Evolutionary conservation across 1,284 basidiomycete species (phyloP).

Genomic region (Thelephora terrestris): DNA sequence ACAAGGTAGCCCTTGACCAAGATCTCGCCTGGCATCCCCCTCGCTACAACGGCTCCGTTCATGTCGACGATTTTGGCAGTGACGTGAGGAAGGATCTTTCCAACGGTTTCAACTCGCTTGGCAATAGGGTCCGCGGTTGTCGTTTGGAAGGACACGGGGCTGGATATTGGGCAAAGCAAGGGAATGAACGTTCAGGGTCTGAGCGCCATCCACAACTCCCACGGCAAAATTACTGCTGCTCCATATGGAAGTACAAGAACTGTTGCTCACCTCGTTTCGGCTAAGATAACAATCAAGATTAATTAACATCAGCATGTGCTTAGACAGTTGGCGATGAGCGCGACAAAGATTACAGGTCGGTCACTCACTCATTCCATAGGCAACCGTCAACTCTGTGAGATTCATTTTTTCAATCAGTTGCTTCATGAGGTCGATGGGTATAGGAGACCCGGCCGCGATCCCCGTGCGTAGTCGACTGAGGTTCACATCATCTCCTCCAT

Average conservation of each 20-base stretch:
- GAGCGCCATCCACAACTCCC: neutral
- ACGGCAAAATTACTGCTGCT: neutral
- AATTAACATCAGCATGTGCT: neutral
- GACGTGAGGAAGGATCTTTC: conserved; percentile 66
- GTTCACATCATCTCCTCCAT: conserved; percentile 36
- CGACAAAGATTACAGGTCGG: neutral
- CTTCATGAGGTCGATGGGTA: conserved; percentile 75
- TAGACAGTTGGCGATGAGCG: too few relatives aligned
- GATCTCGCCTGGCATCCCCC: conserved; percentile 65
- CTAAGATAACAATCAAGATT: conserved; percentile 16
- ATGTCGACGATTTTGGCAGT: conserved; percentile 62
- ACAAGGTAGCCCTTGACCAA: conserved; percentile 67
- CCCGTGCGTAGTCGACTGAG: conserved; percentile 57
- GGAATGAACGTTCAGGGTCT: neutral
- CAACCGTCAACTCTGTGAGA: conserved; percentile 62
- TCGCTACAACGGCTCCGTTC: conserved; percentile 52
- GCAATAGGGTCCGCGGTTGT: conserved; percentile 54
- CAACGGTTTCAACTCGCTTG: conserved; percentile 75
- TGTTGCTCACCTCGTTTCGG: conserved; percentile 25
- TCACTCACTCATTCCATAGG: conserved; percentile 73
- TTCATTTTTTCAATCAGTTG: conserved; percentile 57
- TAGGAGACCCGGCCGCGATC: conserved; percentile 68
- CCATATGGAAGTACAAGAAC: too few relatives aligned
- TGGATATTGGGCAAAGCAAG: conserved; percentile 16
- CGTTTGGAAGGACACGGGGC: conserved; percentile 77